These are phyloP conservation scores for Blastobotrys indianensis DNA, from an alignment of 1,139 yeast genomes.

Conservation along the genomic window DNA sequence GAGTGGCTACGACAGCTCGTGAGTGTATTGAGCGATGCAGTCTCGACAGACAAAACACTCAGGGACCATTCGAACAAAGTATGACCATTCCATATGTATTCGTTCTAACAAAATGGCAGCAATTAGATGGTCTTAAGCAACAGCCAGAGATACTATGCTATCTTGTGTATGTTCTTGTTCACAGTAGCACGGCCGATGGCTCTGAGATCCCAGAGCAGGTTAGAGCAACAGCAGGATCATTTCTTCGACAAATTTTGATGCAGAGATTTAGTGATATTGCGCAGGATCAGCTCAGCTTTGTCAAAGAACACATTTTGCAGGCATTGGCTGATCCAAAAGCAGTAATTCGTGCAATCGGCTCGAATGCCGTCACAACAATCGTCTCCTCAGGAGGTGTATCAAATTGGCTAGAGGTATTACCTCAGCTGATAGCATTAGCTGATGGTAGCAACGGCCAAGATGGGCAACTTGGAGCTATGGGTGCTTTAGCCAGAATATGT, in stretches of 20 bases:
- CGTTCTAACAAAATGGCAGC: constrained; percentile 30
- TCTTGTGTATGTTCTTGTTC: constrained; percentile 59
- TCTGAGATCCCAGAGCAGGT: constrained; percentile 44
- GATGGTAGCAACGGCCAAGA: constrained; percentile 34
- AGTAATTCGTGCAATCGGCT: constrained; percentile 78
- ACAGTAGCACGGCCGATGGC: constrained; percentile 38
- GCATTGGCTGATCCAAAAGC: constrained; percentile 60
- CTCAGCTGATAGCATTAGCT: constrained; percentile 58
- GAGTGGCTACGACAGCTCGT: constrained; percentile 57
- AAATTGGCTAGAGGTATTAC: constrained; percentile 70
- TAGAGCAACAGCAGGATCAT: constrained; percentile 85
- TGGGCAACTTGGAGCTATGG: constrained; percentile 69
- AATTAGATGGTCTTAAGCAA: constrained; percentile 57
- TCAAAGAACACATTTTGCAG: constrained; percentile 55
- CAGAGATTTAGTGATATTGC: constrained; percentile 24
- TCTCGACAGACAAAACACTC: constrained; percentile 50
- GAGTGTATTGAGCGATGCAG: constrained; percentile 57
- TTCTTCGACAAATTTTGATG: constrained; percentile 67
- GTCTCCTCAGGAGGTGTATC: constrained; percentile 66
- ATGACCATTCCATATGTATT: constrained; percentile 4
- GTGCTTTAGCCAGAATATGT: constrained; percentile 79
- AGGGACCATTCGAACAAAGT: constrained; percentile 47
- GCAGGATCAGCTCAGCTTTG: constrained; percentile 43
- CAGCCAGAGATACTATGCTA: constrained; percentile 80
- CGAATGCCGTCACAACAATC: constrained; percentile 81